Evolutionary conservation across 2,329 filamentous ascomycete genomes (phyloP).

Genomic region (Xylaria sp.): DNA sequence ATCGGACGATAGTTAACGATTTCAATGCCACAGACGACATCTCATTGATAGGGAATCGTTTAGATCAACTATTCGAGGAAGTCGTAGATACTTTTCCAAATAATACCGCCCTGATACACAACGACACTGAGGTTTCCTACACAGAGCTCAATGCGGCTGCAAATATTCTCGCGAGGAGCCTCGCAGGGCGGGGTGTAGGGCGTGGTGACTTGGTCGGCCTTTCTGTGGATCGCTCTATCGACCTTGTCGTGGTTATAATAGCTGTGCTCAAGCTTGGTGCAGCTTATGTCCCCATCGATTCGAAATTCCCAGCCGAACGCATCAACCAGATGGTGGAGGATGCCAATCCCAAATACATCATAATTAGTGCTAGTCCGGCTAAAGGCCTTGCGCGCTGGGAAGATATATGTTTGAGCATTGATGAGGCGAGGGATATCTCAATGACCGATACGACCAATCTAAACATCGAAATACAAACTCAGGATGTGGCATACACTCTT

Average conservation of each 20-base stretch:
- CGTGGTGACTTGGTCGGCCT: slow-evolving; percentile 38
- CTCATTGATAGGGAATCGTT: slow-evolving; percentile 4
- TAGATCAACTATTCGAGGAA: slow-evolving; percentile 12
- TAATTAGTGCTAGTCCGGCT: slow-evolving; percentile 16
- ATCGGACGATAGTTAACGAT: slow-evolving; percentile 1
- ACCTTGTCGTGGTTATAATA: slow-evolving; percentile 35
- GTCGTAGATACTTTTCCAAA: neutral
- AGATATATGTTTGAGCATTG: slow-evolving; percentile 30
- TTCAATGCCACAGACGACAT: slow-evolving; percentile 9
- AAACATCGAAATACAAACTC: slow-evolving; percentile 15
- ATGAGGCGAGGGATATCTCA: slow-evolving; percentile 18
- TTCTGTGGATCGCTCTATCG: slow-evolving; percentile 35
- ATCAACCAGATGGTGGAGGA: slow-evolving; percentile 39
- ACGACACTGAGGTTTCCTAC: slow-evolving; percentile 20
- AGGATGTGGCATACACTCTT: slow-evolving; percentile 42
- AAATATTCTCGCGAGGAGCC: slow-evolving; percentile 32
- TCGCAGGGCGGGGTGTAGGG: slow-evolving; percentile 28
- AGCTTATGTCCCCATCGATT: slow-evolving; percentile 42
- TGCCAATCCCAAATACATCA: slow-evolving; percentile 35
- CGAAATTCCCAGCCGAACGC: slow-evolving; percentile 37
- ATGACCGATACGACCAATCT: slow-evolving; percentile 15
- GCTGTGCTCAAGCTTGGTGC: slow-evolving; percentile 40
- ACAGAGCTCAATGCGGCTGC: slow-evolving; percentile 31
- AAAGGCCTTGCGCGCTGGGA: slow-evolving; percentile 24
- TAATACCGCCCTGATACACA: slow-evolving; percentile 8